phyloP scores from a whole-genome alignment of 768 basidiomycete genomes.

The Suillus spraguei region DNA sequence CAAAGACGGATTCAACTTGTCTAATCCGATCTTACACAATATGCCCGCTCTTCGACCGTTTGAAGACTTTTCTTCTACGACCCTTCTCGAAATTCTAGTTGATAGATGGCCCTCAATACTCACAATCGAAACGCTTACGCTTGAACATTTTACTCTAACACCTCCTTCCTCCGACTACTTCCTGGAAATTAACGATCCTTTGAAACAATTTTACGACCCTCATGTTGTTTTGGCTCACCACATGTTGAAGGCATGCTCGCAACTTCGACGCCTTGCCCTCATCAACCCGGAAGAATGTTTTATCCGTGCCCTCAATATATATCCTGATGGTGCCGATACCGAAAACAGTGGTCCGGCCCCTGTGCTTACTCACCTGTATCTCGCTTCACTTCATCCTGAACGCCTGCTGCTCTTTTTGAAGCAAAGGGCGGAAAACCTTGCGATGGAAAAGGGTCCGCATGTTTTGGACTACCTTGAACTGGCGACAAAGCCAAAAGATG shows the following conservation, averaged over 20 bases:
- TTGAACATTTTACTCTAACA: background rate
- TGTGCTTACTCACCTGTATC: background rate
- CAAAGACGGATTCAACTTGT: background rate
- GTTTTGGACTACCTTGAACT: background rate
- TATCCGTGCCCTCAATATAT: slow-evolving; percentile 9
- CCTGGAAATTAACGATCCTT: background rate
- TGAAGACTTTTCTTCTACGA: slow-evolving; percentile 2
- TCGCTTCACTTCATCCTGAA: background rate
- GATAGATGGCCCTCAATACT: background rate
- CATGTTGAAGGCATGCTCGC: background rate
- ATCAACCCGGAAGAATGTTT: slow-evolving; percentile 2
- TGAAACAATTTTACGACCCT: background rate
- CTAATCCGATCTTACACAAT: background rate
- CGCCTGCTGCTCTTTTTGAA: background rate
- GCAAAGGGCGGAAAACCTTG: background rate
- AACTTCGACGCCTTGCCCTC: slow-evolving; percentile 3
- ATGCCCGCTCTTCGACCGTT: background rate
- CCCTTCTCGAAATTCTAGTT: slow-evolving; percentile 8
- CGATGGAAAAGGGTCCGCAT: background rate
- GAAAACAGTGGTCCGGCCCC: background rate
- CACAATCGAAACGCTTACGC: slow-evolving; percentile 10
- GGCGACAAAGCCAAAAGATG: background rate
- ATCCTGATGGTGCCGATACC: background rate
- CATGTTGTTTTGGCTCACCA: background rate
- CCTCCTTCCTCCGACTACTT: background rate